Percentiles rank a stretch among this genome's conserved stretches.
These are phyloP conservation scores for Saccharomyces pastorianus DNA, from an alignment of 1,139 yeast genomes.

Conservation along the genomic window DNA sequence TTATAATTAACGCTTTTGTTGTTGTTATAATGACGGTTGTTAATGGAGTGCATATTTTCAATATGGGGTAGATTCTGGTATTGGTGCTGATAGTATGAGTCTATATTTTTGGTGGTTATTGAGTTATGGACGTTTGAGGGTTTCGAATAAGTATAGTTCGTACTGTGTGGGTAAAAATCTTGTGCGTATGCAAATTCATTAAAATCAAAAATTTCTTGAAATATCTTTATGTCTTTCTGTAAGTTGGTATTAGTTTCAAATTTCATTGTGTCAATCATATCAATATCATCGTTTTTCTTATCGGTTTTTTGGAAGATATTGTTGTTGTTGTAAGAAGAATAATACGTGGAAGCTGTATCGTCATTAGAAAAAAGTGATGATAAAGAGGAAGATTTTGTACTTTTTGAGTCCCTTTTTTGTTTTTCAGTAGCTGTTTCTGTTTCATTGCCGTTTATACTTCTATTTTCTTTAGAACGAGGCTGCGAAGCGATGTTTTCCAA, in stretches of 20 bases:
- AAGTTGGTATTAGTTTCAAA: neutral
- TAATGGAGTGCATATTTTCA: neutral
- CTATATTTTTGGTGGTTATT: neutral
- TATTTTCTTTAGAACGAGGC: neutral
- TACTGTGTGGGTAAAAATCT: neutral
- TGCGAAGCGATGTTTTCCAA: slow-evolving; percentile 1
- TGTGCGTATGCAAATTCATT: neutral
- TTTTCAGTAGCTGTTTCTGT: neutral
- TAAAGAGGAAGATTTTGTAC: slow-evolving; percentile 6
- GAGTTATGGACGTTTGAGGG: neutral
- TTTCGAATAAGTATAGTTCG: neutral
- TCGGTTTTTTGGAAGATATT: neutral
- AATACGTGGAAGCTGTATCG: neutral
- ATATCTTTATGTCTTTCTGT: neutral
- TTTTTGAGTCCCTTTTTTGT: neutral
- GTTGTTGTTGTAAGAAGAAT: neutral
- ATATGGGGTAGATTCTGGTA: neutral
- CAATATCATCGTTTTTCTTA: neutral
- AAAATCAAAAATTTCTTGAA: neutral
- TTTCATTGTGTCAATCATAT: neutral
- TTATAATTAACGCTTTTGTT: neutral
- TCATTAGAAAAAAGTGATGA: slow-evolving; percentile 4
- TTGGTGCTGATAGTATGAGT: neutral
- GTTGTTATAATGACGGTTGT: neutral
- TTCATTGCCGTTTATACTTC: neutral